Evolutionary conservation across 352 stramenopile species (phyloP).

Genomic region (Peronospora destructor): DNA sequence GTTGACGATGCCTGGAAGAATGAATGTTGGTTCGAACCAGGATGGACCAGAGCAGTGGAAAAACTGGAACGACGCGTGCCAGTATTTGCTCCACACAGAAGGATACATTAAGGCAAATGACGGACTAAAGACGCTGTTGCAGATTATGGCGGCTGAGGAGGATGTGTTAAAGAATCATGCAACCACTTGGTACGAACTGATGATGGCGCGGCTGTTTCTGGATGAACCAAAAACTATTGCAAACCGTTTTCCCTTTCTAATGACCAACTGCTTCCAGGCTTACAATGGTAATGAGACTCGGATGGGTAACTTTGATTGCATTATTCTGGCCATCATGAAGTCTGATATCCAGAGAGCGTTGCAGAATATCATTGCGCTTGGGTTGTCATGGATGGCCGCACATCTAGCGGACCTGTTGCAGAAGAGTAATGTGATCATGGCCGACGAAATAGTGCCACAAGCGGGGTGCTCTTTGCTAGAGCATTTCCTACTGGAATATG

Average conservation of each 20-base stretch:
- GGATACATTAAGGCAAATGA: constrained; percentile 38
- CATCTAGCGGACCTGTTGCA: constrained; percentile 59
- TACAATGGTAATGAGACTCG: constrained; percentile 33
- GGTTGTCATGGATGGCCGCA: constrained; percentile 71
- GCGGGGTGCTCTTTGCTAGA: constrained; percentile 48
- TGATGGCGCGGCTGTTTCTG: constrained; percentile 70
- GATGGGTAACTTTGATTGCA: constrained; percentile 80
- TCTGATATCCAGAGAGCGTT: constrained; percentile 66
- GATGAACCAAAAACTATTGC: constrained; percentile 70
- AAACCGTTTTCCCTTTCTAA: constrained; percentile 72
- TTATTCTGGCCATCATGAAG: constrained; percentile 70
- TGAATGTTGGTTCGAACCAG: constrained; percentile 5
- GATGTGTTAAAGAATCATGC: constrained; percentile 36
- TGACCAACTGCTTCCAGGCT: constrained; percentile 59
- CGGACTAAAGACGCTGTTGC: constrained; percentile 46
- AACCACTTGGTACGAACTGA: constrained; percentile 67
- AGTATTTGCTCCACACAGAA: constrained; percentile 53
- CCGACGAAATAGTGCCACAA: constrained; percentile 37
- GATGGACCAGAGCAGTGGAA: constrained; percentile 36
- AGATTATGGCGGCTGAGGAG: constrained; percentile 50
- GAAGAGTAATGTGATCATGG: constrained; percentile 42
- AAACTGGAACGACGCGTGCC: constrained; percentile 57
- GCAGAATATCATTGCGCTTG: constrained; percentile 53
- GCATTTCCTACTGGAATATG: constrained; percentile 60
- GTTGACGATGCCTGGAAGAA: constrained; percentile 51